A percentile compares a stretch with the other conserved stretches of the same genome.
Evolutionary conservation across 1,139 yeast species (phyloP).

Genomic region (Hyphopichia burtonii): DNA sequence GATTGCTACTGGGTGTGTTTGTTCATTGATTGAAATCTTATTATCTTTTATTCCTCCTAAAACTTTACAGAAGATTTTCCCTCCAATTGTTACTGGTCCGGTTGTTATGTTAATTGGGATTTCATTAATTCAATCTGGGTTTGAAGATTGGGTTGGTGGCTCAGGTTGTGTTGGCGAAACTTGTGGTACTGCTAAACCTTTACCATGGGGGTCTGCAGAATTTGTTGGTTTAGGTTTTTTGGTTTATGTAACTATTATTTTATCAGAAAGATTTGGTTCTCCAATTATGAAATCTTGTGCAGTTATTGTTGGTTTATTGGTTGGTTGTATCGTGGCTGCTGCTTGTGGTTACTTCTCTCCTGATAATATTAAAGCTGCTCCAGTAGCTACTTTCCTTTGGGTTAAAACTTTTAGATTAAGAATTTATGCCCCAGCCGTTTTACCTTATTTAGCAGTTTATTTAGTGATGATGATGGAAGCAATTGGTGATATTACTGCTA

Average conservation of each 20-base stretch:
- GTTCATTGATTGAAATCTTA: conserved; percentile 70
- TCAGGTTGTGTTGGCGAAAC: conserved; percentile 57
- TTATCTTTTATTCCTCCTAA: conserved; percentile 76
- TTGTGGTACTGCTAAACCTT: conserved; percentile 37
- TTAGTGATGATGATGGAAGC: conserved; percentile 85
- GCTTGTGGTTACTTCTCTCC: conserved; percentile 78
- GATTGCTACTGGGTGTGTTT: conserved; percentile 73
- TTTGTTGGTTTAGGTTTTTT: conserved; percentile 84
- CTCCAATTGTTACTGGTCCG: conserved; percentile 90
- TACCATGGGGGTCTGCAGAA: conserved; percentile 82
- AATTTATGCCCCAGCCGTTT: conserved; percentile 78
- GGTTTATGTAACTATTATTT: conserved; percentile 68
- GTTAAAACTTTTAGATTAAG: conserved; percentile 73
- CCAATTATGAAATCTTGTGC: conserved; percentile 94
- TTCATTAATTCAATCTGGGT: conserved; percentile 64
- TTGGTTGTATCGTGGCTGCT: conserved; percentile 90
- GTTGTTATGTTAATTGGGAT: conserved; percentile 83
- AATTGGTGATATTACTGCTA: conserved; percentile 90
- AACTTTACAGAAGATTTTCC: conserved; percentile 69
- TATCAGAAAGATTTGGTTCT: conserved; percentile 86
- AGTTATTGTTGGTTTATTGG: conserved; percentile 75
- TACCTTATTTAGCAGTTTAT: conserved; percentile 81
- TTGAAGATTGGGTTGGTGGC: conserved; percentile 87
- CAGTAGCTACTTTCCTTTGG: conserved; percentile 86
- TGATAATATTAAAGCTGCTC: conserved; percentile 58